Evolutionary conservation across 1,139 yeast genomes (phyloP), one percentile per base, ranked within the genome.

Genomic region (Pichia sp.): DNA sequence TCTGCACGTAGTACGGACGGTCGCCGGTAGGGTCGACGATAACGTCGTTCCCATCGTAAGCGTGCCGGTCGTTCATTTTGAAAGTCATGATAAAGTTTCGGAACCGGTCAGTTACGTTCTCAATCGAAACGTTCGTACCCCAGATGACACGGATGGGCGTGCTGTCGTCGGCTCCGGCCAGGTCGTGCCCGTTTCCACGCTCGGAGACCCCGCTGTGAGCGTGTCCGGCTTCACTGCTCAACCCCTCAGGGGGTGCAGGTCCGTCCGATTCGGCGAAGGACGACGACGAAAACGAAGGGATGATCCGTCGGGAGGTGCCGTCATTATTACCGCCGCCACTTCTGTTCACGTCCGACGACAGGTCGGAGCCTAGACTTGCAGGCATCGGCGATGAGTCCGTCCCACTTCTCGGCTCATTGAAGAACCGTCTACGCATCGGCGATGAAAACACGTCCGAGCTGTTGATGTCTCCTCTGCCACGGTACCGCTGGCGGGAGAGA

Each of bases 81-180:
- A 90, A 93, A 26, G 87, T 81, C 82, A 87, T 84, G 64, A 93
- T 73, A 63, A 93, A 95, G 61, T 85, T 86, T 61, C 95, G 78
- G 73, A 93, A 93, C 52, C 80, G 78, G 61, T 82, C 85, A 52
- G 89, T 81, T 64, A 93, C 85, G 66, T 93, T 97, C 64, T 84
- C 88, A 64, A 95, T 90, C 45, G 95, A 87, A 32, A 93, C 97
- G 67, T 93, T 92, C 1, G 99, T 93, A 70, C 99, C 99, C 99
- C 99, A 93, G 65, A 93, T 92, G 55, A 93, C 96, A 66, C 96
- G 81, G 38, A 85, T 82, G 1, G 96, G 95, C 61, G 85, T 95
- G 57, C 42, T 47, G 3, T 52, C 56, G 16, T 45, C 56, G 23
- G 23, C 23, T 5, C 32, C 23, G 23, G 23, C 23, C 23, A 19